Evolutionary conservation across 2,329 filamentous ascomycete genomes (phyloP).

Genomic region (Fusarium sp.): DNA sequence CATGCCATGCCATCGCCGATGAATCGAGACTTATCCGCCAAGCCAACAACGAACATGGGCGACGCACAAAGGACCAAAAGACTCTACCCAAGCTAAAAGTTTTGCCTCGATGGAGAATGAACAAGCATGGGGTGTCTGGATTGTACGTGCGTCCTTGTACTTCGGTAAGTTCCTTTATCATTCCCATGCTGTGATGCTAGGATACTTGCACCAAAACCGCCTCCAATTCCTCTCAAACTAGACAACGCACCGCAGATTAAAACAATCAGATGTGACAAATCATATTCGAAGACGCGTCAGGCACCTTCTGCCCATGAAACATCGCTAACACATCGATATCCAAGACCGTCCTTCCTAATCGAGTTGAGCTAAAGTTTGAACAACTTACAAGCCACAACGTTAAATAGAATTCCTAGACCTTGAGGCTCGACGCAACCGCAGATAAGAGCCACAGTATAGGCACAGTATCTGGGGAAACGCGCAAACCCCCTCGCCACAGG

Average conservation of each 20-base stretch:
- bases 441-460: slow-evolving; percentile 11
- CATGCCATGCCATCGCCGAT: slow-evolving; percentile 36
- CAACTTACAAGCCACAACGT: slow-evolving; percentile 39
- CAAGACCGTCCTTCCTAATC: slow-evolving; percentile 23
- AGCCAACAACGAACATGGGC: slow-evolving; percentile 17
- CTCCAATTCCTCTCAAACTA: slow-evolving; percentile 3
- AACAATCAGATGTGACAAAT: slow-evolving; percentile 22
- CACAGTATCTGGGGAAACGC: slow-evolving; percentile 24
- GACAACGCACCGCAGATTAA: slow-evolving; percentile 40
- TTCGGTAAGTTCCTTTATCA: slow-evolving; percentile 10
- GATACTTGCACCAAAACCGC: slow-evolving; percentile 1
- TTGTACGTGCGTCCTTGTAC: background rate
- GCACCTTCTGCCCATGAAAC: slow-evolving; percentile 30
- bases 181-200: background rate
- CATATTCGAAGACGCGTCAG: slow-evolving; percentile 7
- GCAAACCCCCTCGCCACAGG: slow-evolving; percentile 49
- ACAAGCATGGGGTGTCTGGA: slow-evolving; percentile 11
- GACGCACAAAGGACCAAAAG: background rate
- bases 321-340: slow-evolving; percentile 27
- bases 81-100: background rate
- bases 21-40: slow-evolving; percentile 32
- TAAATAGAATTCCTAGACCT: slow-evolving; percentile 23
- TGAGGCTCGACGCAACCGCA: slow-evolving; percentile 17
- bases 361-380: slow-evolving; percentile 30
- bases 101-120: slow-evolving; percentile 10